Evolutionary conservation across 2,329 filamentous ascomycete species (phyloP), one percentile per base, ranked within the genome.

Genomic region (Cytospora schulzeri): DNA sequence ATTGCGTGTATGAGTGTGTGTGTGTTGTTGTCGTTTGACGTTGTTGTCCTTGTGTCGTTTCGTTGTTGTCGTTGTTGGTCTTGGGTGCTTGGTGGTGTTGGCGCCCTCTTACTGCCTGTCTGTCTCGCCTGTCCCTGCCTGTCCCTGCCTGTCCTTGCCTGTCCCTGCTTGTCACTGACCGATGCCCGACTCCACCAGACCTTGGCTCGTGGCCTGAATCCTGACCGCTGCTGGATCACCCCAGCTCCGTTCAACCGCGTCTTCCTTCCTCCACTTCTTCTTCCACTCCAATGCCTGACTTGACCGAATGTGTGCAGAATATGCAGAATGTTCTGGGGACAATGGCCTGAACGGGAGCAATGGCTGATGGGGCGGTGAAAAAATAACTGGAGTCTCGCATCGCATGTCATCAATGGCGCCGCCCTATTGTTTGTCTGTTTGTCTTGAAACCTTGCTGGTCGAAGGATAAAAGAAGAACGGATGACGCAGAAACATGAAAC

Each of bases 281-380:
- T 41, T 15, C 19, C 51, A 53, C 55, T 57, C 55, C 58, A 35
- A 56, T 48, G 55, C 51, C 54, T 55, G 58, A 53, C 52, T 33
- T 41, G 38, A 62, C 60, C 60, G 60, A 54, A 45, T 38, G 60
- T 62, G 60, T 52, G 56, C 60, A 52, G 60, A 54, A 45, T 38
- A 52, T 62, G 60, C 60, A 41, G 38, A 41, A 35, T 35, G 33
- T 35, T 35, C 33, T 60, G 52, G 60, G 63, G 57, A 62, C 45
- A 65, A 53, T 31, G 29, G 58, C 35, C 51, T 38, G 35, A 38
- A 33, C 31, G 31, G 33, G 11, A 35, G 12, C 51, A 65, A 53
- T 31, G 29, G 58, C 29, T 53, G 45, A 64, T 57, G 51, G 53
- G 59, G 60, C 56, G 64, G 64, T 63, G 64, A 63, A 62, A 53